Conservation (phyloP, 2,329 filamentous ascomycete species). For the Bertia moriformis region DNA sequence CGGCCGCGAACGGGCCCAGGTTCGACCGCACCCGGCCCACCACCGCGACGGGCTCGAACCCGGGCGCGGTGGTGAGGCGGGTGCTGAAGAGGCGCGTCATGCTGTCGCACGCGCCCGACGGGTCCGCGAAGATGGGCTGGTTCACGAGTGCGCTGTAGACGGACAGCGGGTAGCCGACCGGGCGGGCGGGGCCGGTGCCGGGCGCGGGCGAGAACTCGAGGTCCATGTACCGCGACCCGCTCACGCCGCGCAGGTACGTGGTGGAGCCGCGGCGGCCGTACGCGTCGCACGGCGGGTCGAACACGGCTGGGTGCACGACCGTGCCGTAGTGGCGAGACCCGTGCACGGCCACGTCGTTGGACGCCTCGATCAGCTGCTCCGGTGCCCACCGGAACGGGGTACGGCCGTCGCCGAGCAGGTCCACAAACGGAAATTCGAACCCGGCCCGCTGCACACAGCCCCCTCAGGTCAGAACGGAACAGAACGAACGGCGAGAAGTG, state of each 20-base stretch:
- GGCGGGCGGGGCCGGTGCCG: constrained; percentile 5
- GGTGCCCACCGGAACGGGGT: constrained; percentile 35
- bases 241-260: constrained; percentile 4
- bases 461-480: not conserved
- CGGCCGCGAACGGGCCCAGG: constrained; percentile 10
- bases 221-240: constrained; percentile 10
- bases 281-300: constrained; percentile 32
- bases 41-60: constrained; percentile 11
- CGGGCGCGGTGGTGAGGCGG: constrained; percentile 15
- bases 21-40: constrained; percentile 9
- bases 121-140: constrained; percentile 30
- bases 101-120: constrained; percentile 22
- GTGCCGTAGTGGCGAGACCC: constrained; percentile 31
- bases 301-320: constrained; percentile 21
- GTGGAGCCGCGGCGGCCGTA: constrained; percentile 17
- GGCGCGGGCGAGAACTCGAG: constrained; percentile 8
- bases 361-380: constrained; percentile 27
- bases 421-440: constrained; percentile 40
- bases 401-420: constrained; percentile 30
- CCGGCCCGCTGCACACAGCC: constrained; percentile 23
- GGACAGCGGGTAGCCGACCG: constrained; percentile 22
- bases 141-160: constrained; percentile 37
- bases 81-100: constrained; percentile 29
- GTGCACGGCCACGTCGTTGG: constrained; percentile 23
- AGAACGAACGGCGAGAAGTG: too few relatives aligned